Percentiles rank a stretch among this genome's conserved stretches.
phyloP scores from a whole-genome alignment of 202 grass and related monocot genomes.

The Zoysia matrella region DNA sequence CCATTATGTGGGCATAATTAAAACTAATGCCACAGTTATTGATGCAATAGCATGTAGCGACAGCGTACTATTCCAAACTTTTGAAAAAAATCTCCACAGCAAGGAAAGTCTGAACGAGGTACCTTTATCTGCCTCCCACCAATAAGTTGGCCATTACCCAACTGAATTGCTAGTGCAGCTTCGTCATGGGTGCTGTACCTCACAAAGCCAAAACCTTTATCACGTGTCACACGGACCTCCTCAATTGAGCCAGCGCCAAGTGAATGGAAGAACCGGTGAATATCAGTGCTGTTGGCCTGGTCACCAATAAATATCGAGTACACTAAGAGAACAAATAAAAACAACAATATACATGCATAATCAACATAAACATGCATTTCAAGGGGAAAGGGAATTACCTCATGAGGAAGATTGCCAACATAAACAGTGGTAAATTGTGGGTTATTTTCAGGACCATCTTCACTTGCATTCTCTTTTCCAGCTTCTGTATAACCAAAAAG shows the following conservation, averaged over 20 bases:
- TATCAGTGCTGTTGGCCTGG: constrained; percentile 77
- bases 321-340: constrained; percentile 13
- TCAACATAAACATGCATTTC: constrained; percentile 18
- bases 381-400: constrained; percentile 43
- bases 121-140: constrained; percentile 89
- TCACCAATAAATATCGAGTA: constrained; percentile 34
- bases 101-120: not conserved
- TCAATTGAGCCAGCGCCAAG: constrained; percentile 81
- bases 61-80: not conserved
- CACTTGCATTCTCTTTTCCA: constrained; percentile 61
- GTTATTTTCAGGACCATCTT: constrained; percentile 86
- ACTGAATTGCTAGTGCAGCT: constrained; percentile 84
- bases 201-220: constrained; percentile 97
- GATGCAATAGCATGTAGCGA: not conserved
- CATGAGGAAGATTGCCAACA: constrained; percentile 91
- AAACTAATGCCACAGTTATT: not conserved
- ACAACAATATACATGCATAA: not conserved
- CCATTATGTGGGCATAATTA: not conserved
- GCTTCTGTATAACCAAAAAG: constrained; percentile 46
- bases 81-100: not conserved
- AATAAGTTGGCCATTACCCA: constrained; percentile 69
- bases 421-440: constrained; percentile 90
- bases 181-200: constrained; percentile 87
- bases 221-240: constrained; percentile 82
- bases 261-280: constrained; percentile 82